phyloP scores from a whole-genome alignment of 2,329 filamentous ascomycete species.

The Nigrospora osmanthi region DNA sequence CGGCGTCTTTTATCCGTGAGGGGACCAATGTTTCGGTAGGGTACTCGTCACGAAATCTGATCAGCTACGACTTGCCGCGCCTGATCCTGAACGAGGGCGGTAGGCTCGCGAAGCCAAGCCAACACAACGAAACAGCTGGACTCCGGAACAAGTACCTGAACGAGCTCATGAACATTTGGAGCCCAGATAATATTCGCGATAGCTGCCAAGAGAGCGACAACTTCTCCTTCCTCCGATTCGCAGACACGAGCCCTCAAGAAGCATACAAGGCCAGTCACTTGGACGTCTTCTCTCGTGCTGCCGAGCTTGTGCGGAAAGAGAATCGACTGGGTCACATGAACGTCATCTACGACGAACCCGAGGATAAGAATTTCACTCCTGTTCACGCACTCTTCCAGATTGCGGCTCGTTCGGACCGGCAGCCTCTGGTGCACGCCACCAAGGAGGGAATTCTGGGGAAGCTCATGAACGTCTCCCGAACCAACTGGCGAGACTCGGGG shows the following conservation, averaged over 20 bases:
- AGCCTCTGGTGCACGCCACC: constrained; percentile 61
- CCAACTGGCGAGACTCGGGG: constrained; percentile 60
- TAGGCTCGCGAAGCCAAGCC: constrained; percentile 64
- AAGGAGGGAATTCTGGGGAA: constrained; percentile 63
- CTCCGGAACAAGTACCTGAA: constrained; percentile 71
- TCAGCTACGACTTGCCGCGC: constrained; percentile 76
- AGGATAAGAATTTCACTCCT: constrained; percentile 56
- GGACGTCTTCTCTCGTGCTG: constrained; percentile 67
- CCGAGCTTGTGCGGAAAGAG: constrained; percentile 45
- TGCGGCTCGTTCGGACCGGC: constrained; percentile 57
- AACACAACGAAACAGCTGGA: constrained; percentile 66
- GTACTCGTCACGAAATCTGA: constrained; percentile 81
- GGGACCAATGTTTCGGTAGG: constrained; percentile 70
- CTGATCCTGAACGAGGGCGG: constrained; percentile 78
- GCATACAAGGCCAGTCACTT: constrained; percentile 61
- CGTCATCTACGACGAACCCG: constrained; percentile 61
- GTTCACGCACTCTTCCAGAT: constrained; percentile 78
- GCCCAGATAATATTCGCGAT: constrained; percentile 65
- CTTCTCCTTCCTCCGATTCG: constrained; percentile 88
- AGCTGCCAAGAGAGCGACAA: constrained; percentile 53
- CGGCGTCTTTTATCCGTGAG: constrained; percentile 88
- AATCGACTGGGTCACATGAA: constrained; percentile 59
- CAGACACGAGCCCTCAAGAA: constrained; percentile 68
- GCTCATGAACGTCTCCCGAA: constrained; percentile 71
- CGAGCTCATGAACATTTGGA: constrained; percentile 87